These are phyloP conservation scores for Albophoma yamanashiensis DNA, from an alignment of 2,329 filamentous ascomycete genomes.

Conservation along the genomic window DNA sequence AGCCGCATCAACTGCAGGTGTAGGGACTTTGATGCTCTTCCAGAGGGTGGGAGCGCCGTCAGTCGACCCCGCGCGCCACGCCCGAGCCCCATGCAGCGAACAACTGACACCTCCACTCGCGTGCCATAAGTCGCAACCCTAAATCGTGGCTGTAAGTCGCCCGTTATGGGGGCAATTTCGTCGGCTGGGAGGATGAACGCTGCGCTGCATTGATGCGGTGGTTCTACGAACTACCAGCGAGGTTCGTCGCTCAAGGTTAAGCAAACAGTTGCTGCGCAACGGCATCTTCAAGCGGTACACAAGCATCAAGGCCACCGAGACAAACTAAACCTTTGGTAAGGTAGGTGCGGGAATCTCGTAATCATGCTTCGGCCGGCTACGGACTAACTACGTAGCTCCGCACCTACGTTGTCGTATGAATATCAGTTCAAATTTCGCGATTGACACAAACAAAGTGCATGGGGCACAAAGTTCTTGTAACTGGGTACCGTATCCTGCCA, in stretches of 20 bases:
- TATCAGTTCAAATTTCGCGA: not conserved
- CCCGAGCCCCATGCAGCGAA: not conserved
- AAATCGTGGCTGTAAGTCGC: too few relatives aligned
- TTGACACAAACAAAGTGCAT: not conserved
- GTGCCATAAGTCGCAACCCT: too few relatives aligned
- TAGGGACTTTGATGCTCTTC: not conserved
- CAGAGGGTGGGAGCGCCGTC: not conserved
- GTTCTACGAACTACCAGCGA: not conserved
- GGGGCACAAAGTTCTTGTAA: not conserved
- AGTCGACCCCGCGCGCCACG: not conserved
- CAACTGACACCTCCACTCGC: too few relatives aligned
- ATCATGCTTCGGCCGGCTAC: not conserved
- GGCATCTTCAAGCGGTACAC: not conserved
- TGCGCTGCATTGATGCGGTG: not conserved
- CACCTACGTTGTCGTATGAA: not conserved
- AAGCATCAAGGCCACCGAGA: not conserved
- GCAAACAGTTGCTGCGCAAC: not conserved
- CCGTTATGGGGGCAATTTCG: too few relatives aligned
- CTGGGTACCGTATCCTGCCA: not conserved
- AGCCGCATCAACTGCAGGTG: not conserved
- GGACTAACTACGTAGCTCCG: not conserved
- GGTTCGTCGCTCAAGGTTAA: not conserved
- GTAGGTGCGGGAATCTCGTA: too few relatives aligned
- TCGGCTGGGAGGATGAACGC: not conserved
- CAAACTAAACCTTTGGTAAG: too few relatives aligned